Evolutionary conservation across 179 eudicot species (phyloP).

Genomic region (Nepenthes alata): DNA sequence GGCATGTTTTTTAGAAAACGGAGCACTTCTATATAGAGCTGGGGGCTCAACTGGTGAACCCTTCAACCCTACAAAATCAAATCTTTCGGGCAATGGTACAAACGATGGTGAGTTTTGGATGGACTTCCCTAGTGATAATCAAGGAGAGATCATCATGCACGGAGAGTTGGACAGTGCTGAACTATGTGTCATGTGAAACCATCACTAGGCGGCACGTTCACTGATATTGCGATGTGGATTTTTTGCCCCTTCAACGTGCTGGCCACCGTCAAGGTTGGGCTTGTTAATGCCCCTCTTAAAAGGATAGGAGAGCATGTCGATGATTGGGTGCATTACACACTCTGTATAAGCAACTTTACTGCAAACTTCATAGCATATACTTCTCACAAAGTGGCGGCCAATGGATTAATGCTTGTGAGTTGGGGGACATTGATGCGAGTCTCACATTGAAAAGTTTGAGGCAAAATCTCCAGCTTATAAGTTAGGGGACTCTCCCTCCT

Average conservation of each 20-base stretch:
- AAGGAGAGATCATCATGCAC: slow-evolving; percentile 32
- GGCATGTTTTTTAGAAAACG: slow-evolving; percentile 65
- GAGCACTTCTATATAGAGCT: slow-evolving; percentile 33
- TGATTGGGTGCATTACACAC: slow-evolving; percentile 89
- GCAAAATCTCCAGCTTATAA: no score
- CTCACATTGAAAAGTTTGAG: no score
- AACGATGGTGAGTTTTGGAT: slow-evolving; percentile 75
- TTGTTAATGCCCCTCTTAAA: slow-evolving; percentile 29
- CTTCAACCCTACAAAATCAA: slow-evolving; percentile 53
- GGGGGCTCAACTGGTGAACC: slow-evolving; percentile 31
- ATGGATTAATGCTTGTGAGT: slow-evolving; percentile 58
- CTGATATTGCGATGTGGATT: slow-evolving; percentile 83
- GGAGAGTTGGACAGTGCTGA: slow-evolving; percentile 60
- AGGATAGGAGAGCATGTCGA: slow-evolving; percentile 70
- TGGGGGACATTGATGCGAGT: slow-evolving; percentile 69
- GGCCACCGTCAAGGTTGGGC: slow-evolving; percentile 59
- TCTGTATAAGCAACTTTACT: slow-evolving; percentile 67
- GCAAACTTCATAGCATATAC: slow-evolving; percentile 66
- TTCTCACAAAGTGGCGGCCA: slow-evolving; percentile 86
- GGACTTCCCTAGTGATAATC: slow-evolving; percentile 52
- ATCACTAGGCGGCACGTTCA: slow-evolving; percentile 71
- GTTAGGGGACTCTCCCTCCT: no score
- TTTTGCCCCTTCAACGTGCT: slow-evolving; percentile 89
- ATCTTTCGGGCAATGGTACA: slow-evolving; percentile 55
- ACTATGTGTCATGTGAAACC: slow-evolving; percentile 87